These are phyloP conservation scores for Yamadazyma diospyri DNA, from an alignment of 1,139 yeast species.

Conservation along the genomic window DNA sequence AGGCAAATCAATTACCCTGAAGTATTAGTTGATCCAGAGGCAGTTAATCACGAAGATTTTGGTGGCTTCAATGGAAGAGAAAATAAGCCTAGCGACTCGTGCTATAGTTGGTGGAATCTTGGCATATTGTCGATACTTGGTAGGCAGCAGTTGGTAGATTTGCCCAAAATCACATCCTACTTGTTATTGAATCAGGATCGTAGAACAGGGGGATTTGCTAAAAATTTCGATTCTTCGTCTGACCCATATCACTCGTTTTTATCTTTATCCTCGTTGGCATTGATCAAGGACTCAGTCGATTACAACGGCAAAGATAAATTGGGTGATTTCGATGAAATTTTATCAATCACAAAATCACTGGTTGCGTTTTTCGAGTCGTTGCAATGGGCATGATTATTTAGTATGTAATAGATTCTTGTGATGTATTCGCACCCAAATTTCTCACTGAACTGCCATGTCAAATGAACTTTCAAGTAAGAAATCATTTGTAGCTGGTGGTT, in stretches of 20 bases:
- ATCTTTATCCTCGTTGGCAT: slow-evolving; percentile 54
- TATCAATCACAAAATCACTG: slow-evolving; percentile 26
- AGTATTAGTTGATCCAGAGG: slow-evolving; percentile 18
- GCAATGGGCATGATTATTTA: slow-evolving; percentile 7
- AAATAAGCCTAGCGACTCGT: slow-evolving; percentile 83
- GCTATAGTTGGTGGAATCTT: slow-evolving; percentile 88
- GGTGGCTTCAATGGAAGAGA: slow-evolving; percentile 92
- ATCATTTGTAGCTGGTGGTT: slow-evolving; percentile 56
- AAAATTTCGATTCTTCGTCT: slow-evolving; percentile 57
- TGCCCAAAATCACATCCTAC: slow-evolving; percentile 36
- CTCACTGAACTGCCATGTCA: slow-evolving; percentile 9
- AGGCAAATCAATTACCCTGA: slow-evolving; percentile 53
- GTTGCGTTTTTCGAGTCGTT: slow-evolving; percentile 14
- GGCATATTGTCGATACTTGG: slow-evolving; percentile 53
- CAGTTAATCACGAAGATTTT: slow-evolving; percentile 40
- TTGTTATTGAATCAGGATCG: slow-evolving; percentile 63
- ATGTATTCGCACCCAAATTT: neutral
- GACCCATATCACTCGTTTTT: slow-evolving; percentile 69
- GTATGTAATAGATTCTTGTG: neutral
- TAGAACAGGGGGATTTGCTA: slow-evolving; percentile 80
- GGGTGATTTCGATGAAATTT: slow-evolving; percentile 21
- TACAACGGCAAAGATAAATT: slow-evolving; percentile 16
- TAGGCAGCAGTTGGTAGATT: slow-evolving; percentile 32
- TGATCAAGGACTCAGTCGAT: slow-evolving; percentile 27
- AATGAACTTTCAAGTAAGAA: slow-evolving; percentile 17